Percentiles rank a stretch among this genome's conserved stretches.
These are phyloP conservation scores for Phytophthora ohioensis DNA, from an alignment of 352 stramenopile species.

Conservation along the genomic window DNA sequence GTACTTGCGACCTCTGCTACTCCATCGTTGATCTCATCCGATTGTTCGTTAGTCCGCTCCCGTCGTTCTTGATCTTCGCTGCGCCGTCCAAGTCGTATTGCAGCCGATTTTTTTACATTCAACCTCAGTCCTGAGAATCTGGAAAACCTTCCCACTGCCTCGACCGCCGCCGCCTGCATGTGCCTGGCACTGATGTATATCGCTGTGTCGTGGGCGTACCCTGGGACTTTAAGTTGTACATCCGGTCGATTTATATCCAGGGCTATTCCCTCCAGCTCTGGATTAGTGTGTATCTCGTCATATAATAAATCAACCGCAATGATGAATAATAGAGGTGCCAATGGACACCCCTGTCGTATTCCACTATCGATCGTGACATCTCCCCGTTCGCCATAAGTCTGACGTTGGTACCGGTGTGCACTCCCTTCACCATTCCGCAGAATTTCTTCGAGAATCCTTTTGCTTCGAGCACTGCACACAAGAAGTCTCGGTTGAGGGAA, in stretches of 20 bases:
- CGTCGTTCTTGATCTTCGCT: too few relatives aligned
- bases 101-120: too few relatives aligned
- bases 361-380: background rate
- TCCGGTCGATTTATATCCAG: background rate
- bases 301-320: conserved; percentile 5
- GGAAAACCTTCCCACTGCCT: too few relatives aligned
- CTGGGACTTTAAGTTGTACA: background rate
- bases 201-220: background rate
- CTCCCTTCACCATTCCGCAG: background rate
- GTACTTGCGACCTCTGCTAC: background rate
- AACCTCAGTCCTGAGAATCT: too few relatives aligned
- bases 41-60: too few relatives aligned
- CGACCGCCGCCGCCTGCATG: too few relatives aligned
- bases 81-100: too few relatives aligned
- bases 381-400: background rate
- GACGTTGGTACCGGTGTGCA: background rate
- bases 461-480: background rate
- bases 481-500: background rate
- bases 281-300: background rate
- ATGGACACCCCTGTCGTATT: conserved; percentile 10
- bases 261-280: background rate
- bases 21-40: too few relatives aligned
- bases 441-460: conserved; percentile 12
- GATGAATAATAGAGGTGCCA: conserved; percentile 5
- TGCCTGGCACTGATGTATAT: too few relatives aligned